Base-by-base conservation (phyloP, 164 flowering plant genomes). In the Magnolia officinalis region DNA sequence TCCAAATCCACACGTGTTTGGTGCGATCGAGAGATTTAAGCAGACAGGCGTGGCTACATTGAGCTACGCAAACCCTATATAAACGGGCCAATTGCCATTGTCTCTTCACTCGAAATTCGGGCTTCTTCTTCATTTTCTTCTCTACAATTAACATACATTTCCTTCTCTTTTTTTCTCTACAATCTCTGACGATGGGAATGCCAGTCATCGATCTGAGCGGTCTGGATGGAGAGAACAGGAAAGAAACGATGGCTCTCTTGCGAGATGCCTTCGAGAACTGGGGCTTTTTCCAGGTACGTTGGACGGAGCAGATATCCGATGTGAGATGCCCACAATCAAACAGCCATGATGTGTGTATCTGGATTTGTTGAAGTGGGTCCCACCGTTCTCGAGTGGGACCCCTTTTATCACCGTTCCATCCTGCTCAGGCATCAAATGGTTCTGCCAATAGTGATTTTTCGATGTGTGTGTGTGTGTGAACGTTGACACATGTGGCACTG, bases 151-250 rank as follows among this genome's bases (percentile, higher is more conserved):
- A 16, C 16, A 55, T 0, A 55, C 13, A 10, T 37, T 16, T 55
- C 61, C 61, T 16, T 16, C 61, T 55, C 61, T 2, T 9, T 37
- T 55, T 55, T 2, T 11, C 18, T 55, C 61, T 55, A 55, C 61
- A 55, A 55, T 55, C 61, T 55, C 61, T 16, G 2, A 64, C 4
- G 19, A 64, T 64, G 67, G 67, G 21, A 8, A 21, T 64, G 67
- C 20, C 23, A 7, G 21, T 64, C 24, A 20, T 64, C 21, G 20
- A n/a, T 20, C 67, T 64, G 19, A 20, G 26, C 24, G 67, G 67
- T 64, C 23, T 64, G 24, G 67, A 64, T 64, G 67, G 67, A 64
- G 67, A 64, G 67, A 64, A 64, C 26, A 18, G 67, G 67, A 64
- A 64, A 64, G 67, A 64, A 64, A 64, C 67, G 10, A 18, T 64